Percentiles rank a stretch among this genome's conserved stretches.
Conservation (phyloP, 768 basidiomycete species). For the Phlebiopsis flavidoalba region DNA sequence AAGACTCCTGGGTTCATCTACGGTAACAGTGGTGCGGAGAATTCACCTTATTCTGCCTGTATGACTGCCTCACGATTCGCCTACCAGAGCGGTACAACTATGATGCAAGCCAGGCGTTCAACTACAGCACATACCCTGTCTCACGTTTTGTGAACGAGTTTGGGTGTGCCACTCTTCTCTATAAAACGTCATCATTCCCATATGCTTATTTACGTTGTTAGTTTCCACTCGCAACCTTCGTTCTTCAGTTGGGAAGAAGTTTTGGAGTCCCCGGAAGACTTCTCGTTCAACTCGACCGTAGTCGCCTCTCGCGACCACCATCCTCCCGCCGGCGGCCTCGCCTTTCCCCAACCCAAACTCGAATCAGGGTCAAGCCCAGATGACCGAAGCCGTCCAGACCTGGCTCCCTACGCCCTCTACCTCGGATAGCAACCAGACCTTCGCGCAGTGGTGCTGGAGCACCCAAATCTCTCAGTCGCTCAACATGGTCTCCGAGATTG, state of each 20-base stretch:
- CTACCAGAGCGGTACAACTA: conserved; percentile 53
- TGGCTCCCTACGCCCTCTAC: conserved; percentile 52
- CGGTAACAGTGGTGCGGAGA: conserved; percentile 42
- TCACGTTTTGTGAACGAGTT: conserved; percentile 57
- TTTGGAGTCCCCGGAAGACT: conserved; percentile 43
- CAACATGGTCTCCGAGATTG: conserved; percentile 54
- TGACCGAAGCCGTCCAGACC: conserved; percentile 45
- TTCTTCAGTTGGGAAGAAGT: conserved; percentile 60
- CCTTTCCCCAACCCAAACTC: conserved; percentile 53
- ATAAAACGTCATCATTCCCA: too few species aligned
- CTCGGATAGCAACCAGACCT: conserved; percentile 47
- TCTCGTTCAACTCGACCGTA: conserved; percentile 52
- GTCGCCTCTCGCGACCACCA: conserved; percentile 55
- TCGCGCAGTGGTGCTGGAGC: conserved; percentile 61
- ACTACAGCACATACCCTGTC: conserved; percentile 48
- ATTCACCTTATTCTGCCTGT: background rate
- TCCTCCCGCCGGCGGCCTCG: conserved; percentile 45
- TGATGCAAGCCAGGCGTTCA: conserved; percentile 45
- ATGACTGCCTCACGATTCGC: background rate
- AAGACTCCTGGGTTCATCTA: conserved; percentile 49
- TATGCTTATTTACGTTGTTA: conserved; percentile 11
- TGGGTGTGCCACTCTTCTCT: conserved; percentile 31
- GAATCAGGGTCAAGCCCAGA: conserved; percentile 45
- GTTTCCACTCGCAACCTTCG: conserved; percentile 61
- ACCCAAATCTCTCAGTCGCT: conserved; percentile 58